Evolutionary conservation across 2,329 filamentous ascomycete species (phyloP), one percentile per base, ranked within the genome.

Genomic region (Ceratocystis cubensis): DNA sequence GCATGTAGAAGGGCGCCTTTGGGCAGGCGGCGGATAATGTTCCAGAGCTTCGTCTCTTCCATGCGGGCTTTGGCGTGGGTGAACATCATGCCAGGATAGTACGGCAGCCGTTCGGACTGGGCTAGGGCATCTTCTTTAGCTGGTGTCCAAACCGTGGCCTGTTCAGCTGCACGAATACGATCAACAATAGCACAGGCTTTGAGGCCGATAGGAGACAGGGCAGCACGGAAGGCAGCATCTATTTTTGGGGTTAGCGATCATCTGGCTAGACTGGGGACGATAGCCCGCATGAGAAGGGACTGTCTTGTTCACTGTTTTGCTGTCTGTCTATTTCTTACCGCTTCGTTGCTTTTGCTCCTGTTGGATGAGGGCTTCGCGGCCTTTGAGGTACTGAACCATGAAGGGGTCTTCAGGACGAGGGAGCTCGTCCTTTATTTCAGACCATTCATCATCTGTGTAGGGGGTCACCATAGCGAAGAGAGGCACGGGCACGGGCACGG

Each of bases 81-180:
- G 76, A 96, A 96, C 88, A 96, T 94, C 88, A 96, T 96, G 10
- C 92, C 92, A 0, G 91, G 91, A 73, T 88, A 90, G 63, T 93
- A 78, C 70, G 85, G 84, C 69, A 84, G 81, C 71, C 84, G 75
- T n/a, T 76, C 78, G 66, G 84, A 77, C 69, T 83, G 81, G 2
- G 87, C 85, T 2, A 91, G 78, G 57, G 80, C 80, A 72, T 92
- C 86, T 71, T 93, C 88, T 63, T 88, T 83, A 59, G 84, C 82
- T 41, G 83, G 79, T 8, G 86, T 91, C 92, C 91, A 96, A 68
- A 93, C 78, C 2, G 84, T 86, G 64, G 81, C 78, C 72, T 86
- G 84, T 77, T 97, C 93, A 71, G 89, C 83, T 64, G 84, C 82
- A 56, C 91, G 86, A 72, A 96, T 94, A 69, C 84, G 83, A 5